Conservation (phyloP, 75 land plant genomes). For the Picea sitchensis region DNA sequence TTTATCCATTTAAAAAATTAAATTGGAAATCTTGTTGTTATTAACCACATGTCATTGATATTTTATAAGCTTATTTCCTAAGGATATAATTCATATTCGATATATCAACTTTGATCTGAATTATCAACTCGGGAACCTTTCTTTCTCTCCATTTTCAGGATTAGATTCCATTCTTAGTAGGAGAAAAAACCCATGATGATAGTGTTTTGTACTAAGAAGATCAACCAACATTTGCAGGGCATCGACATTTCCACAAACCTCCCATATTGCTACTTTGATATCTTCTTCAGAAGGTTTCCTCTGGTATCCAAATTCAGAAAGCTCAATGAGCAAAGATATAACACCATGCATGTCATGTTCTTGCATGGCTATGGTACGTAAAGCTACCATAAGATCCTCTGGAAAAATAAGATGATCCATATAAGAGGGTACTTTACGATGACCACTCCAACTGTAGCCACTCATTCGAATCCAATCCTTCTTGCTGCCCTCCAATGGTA, state of each 20-base stretch:
- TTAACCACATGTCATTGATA: no score
- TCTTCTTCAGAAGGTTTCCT: slow-evolving; percentile 64
- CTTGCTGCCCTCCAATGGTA: background rate
- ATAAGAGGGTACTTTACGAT: slow-evolving; percentile 68
- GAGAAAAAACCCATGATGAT: background rate
- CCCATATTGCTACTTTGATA: slow-evolving; percentile 86
- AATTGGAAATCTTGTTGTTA: no score
- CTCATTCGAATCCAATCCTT: background rate
- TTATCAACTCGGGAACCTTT: no score
- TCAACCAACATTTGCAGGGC: slow-evolving; percentile 81
- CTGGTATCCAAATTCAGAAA: slow-evolving; percentile 47
- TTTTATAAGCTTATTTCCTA: no score
- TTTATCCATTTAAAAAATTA: no score
- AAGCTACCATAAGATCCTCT: slow-evolving; percentile 65
- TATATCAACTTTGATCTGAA: no score
- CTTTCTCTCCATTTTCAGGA: background rate
- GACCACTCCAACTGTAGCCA: slow-evolving; percentile 84
- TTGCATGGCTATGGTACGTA: slow-evolving; percentile 78
- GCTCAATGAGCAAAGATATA: slow-evolving; percentile 65
- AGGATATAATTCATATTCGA: no score
- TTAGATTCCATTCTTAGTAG: background rate
- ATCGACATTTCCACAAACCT: slow-evolving; percentile 87
- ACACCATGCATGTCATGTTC: slow-evolving; percentile 58
- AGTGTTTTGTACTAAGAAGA: slow-evolving; percentile 71
- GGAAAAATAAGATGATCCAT: slow-evolving; percentile 66